These are phyloP conservation scores for Didymella keratinophila DNA, from an alignment of 2,329 filamentous ascomycete species.

Conservation along the genomic window DNA sequence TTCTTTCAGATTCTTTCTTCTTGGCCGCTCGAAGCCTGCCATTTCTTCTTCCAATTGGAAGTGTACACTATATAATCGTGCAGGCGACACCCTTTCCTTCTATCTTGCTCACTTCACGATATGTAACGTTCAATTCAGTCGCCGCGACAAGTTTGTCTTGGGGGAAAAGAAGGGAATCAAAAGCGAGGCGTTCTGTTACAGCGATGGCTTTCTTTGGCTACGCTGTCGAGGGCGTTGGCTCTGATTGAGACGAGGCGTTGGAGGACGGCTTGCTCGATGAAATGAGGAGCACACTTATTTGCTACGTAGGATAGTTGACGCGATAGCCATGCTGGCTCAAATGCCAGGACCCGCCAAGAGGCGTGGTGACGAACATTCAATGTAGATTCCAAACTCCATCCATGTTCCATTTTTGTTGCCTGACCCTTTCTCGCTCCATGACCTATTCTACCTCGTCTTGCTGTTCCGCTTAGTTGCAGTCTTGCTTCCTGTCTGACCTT, in stretches of 20 bases:
- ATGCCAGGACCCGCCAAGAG: slow-evolving; percentile 16
- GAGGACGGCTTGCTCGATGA: slow-evolving; percentile 6
- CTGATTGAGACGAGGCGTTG: slow-evolving; percentile 14
- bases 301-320: slow-evolving; percentile 23
- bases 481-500: not conserved
- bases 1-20: slow-evolving; percentile 28
- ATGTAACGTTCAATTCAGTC: slow-evolving; percentile 19
- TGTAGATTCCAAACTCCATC: slow-evolving; percentile 8
- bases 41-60: slow-evolving; percentile 30
- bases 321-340: slow-evolving; percentile 4
- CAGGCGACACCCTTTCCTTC: slow-evolving; percentile 18
- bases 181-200: slow-evolving; percentile 19
- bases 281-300: slow-evolving; percentile 5
- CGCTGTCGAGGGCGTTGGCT: slow-evolving; percentile 18
- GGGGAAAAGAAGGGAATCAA: slow-evolving; percentile 17
- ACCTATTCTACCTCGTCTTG: not conserved
- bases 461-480: not conserved
- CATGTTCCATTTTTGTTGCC: not conserved
- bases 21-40: slow-evolving; percentile 29
- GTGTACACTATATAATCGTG: slow-evolving; percentile 49
- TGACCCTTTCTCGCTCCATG: not conserved
- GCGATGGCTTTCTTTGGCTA: slow-evolving; percentile 11
- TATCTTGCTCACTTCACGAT: slow-evolving; percentile 20
- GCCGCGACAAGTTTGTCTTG: slow-evolving; percentile 18
- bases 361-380: slow-evolving; percentile 20